Conservation (phyloP, 1,284 basidiomycete species). For the Abortiporus biennis region DNA sequence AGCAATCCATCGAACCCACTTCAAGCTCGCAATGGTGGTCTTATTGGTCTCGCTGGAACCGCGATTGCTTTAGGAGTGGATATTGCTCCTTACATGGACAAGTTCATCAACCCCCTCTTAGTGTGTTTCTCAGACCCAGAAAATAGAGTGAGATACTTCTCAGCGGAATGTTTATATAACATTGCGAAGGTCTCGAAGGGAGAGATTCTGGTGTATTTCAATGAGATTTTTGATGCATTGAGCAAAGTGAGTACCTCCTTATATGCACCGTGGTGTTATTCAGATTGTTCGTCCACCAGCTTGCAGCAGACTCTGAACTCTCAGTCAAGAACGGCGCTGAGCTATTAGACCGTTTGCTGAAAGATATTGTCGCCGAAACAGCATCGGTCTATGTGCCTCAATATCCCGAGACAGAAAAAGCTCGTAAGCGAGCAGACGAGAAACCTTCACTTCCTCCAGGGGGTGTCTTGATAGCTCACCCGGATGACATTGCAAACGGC, state of each 20-base stretch:
- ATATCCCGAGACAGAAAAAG: slow-evolving; percentile 74
- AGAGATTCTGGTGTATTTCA: slow-evolving; percentile 96
- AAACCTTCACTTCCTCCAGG: slow-evolving; percentile 9
- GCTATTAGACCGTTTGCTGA: slow-evolving; percentile 93
- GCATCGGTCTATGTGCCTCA: slow-evolving; percentile 94
- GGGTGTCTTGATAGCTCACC: slow-evolving; percentile 58
- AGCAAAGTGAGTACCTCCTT: slow-evolving; percentile 78
- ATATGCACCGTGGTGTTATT: slow-evolving; percentile 5
- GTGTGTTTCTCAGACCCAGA: slow-evolving; percentile 93
- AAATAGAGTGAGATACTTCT: slow-evolving; percentile 94
- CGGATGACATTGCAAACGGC: slow-evolving; percentile 43
- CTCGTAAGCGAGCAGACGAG: slow-evolving; percentile 41
- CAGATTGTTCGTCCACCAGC: slow-evolving; percentile 40
- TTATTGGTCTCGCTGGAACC: slow-evolving; percentile 95
- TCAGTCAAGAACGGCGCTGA: slow-evolving; percentile 99
- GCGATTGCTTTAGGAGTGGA: slow-evolving; percentile 94
- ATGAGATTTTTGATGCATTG: slow-evolving; percentile 95
- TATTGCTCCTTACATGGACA: slow-evolving; percentile 89
- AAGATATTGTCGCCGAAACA: slow-evolving; percentile 97
- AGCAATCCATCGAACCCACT: slow-evolving; percentile 73
- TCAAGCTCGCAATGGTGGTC: slow-evolving; percentile 90
- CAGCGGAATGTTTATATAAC: slow-evolving; percentile 97
- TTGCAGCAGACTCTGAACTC: slow-evolving; percentile 92
- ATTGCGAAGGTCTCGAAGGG: slow-evolving; percentile 98
- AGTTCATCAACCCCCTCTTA: slow-evolving; percentile 88